Base-by-base conservation (phyloP, 2,329 filamentous ascomycete species). In the Didymella pinodella region DNA sequence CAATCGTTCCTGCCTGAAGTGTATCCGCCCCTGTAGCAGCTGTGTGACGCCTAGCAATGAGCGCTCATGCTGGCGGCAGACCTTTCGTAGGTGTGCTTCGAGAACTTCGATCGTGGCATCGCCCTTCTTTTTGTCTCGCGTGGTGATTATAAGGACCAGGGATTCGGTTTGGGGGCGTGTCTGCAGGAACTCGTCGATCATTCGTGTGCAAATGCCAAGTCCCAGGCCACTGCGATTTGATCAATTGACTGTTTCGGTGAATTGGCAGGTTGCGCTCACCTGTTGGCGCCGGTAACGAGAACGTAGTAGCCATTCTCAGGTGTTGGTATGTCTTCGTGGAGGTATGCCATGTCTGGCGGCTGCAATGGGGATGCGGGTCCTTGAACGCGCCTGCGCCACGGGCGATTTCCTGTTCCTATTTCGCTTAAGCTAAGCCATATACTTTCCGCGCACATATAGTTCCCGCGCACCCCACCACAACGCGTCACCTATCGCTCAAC, bases 151-250 rank as follows among this genome's bases (percentile, higher is more conserved):
- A 54, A 97, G 83, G 66, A 92, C 85, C 44, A 98, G 86, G 70
- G 90, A 87, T 57, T 91, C 85, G 29, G 83, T 82, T 48, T 86
- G 81, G 29, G 90, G 86, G 34, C 87, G 88, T 12, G 86, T 86
- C 59, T 83, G 80, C 59, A 96, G 86, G 81, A 97, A 97, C 70
- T 96, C 91, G 80, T 97, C 92, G 68, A 96, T 94, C 56, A 97
- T 84, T 61, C 92, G 91, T 72, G 90, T 87, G 75, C 90, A 91
- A 66, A 91, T 93, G 54, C 90, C 89, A 69, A 94, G 90, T 44
- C 94, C 94, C 44, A 97, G 87, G 61, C 94, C 94, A 75, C 94
- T 97, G 76, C 22, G 25, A 28, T 43, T 26, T n/a, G 31, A 69
- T 80, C 62, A 81, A 73, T 65, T 57, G 49, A 16, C 16, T 18